Base-by-base conservation (phyloP, 2,329 filamentous ascomycete genomes). In the Cladosporium sp. region DNA sequence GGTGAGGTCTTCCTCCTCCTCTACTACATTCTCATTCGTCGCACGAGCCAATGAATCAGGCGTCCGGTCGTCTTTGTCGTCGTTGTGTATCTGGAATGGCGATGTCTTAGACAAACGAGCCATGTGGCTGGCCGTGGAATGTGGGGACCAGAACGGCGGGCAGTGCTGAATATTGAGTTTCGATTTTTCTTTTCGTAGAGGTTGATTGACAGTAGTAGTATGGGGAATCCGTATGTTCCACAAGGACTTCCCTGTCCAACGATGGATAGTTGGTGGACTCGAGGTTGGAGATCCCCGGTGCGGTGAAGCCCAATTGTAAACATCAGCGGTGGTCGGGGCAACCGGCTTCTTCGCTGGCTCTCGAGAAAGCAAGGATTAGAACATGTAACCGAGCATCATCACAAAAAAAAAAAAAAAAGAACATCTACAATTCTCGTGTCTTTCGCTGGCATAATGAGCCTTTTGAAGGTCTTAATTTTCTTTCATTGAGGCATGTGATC, bases 81-180 rank as follows among this genome's bases (percentile, higher is more conserved):
- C 45, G 19, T 30, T 41, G 37, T 48, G 34, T 20, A 48, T 48
- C 7, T 48, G 45, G 45, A 48, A 48, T 27, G 45, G 45, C 13
- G 37, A 30, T 48, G 45, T 48, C 45, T 48, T 48, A 48, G 45
- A 48, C 45, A 48, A 41, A n/a, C 45, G 45, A 40, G 45, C 45
- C 45, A 48, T 48, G 37, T 48, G 45, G 37, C 36, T 22, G 17
- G 37, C 36, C 36, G 17, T 48, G 37, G 37, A 40, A 48, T 48
- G 45, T 48, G 45, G 45, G 27, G 45, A 30, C 30, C 12, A 8
- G 2, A 36, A 32, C 8, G 32, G 13, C 32, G 32, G 32, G 13
- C 32, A n/a, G 15, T 15, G 6, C 32, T n/a, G 32, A 36, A 7
- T n/a, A 7, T n/a, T 36, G 32, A 36, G 13, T 36, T 36, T n/a